These are phyloP conservation scores for Rhinocladiella similis DNA, from an alignment of 2,329 filamentous ascomycete genomes.

Conservation along the genomic window DNA sequence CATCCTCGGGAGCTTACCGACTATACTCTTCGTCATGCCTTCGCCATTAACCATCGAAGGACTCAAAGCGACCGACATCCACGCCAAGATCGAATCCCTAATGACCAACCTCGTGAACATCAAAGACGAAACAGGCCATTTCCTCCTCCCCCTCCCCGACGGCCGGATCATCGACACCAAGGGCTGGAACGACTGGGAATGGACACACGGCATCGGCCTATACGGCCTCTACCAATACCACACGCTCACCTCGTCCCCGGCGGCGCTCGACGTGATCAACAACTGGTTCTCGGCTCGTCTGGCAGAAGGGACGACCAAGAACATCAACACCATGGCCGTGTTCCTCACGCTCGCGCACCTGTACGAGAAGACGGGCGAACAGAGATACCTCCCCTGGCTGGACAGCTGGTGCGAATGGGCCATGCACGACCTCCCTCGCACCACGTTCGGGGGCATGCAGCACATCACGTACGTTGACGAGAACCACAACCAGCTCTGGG, in stretches of 20 bases:
- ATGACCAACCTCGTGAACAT: constrained; percentile 77
- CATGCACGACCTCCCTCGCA: constrained; percentile 72
- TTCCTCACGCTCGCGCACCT: constrained; percentile 74
- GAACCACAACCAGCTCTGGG: constrained; percentile 77
- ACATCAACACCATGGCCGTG: constrained; percentile 78
- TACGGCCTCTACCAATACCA: constrained; percentile 85
- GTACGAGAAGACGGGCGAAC: constrained; percentile 72
- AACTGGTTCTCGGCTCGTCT: constrained; percentile 72
- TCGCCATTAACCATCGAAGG: constrained; percentile 19
- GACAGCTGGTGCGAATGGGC: constrained; percentile 83
- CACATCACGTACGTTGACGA: constrained; percentile 71
- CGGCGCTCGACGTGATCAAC: constrained; percentile 66
- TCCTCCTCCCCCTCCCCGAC: constrained; percentile 69
- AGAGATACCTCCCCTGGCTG: constrained; percentile 72
- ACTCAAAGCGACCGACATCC: constrained; percentile 39
- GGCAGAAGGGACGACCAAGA: constrained; percentile 72
- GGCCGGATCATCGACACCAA: constrained; percentile 80
- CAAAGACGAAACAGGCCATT: constrained; percentile 71
- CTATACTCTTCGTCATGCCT: constrained; percentile 12
- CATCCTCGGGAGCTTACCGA: no score
- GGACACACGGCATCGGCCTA: constrained; percentile 78
- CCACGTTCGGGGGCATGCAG: constrained; percentile 71
- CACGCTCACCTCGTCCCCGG: constrained; percentile 63
- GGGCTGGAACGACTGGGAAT: constrained; percentile 69
- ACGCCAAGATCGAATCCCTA: constrained; percentile 62